These are phyloP conservation scores for Cyclanthera cordifolia DNA, from an alignment of 306 rosid species.

Conservation along the genomic window DNA sequence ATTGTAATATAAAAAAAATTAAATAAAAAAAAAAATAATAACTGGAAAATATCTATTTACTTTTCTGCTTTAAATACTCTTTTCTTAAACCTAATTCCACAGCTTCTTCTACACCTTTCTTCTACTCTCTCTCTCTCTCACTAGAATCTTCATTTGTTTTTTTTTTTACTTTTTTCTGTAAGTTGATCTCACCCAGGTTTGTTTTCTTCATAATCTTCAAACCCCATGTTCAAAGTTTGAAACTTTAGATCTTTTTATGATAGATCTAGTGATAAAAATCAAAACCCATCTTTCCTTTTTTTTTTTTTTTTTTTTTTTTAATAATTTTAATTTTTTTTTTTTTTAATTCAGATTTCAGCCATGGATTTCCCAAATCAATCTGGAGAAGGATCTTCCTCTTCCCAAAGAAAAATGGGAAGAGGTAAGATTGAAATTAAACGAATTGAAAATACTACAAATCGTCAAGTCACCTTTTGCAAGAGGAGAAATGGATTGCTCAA, in stretches of 20 bases:
- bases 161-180: neutral
- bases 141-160: neutral
- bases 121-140: neutral
- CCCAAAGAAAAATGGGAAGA: constrained; percentile 72
- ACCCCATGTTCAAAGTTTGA: constrained; percentile 1
- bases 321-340: neutral
- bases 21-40: neutral
- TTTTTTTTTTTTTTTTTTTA: neutral
- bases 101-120: neutral
- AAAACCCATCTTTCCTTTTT: neutral
- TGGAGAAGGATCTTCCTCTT: constrained; percentile 36
- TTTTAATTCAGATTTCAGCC: constrained; percentile 15
- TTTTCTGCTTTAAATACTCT: neutral
- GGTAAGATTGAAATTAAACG: constrained; percentile 83
- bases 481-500: constrained; percentile 77
- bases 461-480: constrained; percentile 89
- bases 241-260: neutral
- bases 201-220: neutral
- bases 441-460: constrained; percentile 74
- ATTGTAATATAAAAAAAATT: too few relatives aligned
- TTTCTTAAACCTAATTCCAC: neutral
- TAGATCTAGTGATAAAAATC: neutral
- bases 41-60: neutral
- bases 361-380: constrained; percentile 51
- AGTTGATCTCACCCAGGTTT: neutral